Evolutionary conservation across 352 stramenopile species (phyloP).

Genomic region (Pythium brachiatum): DNA sequence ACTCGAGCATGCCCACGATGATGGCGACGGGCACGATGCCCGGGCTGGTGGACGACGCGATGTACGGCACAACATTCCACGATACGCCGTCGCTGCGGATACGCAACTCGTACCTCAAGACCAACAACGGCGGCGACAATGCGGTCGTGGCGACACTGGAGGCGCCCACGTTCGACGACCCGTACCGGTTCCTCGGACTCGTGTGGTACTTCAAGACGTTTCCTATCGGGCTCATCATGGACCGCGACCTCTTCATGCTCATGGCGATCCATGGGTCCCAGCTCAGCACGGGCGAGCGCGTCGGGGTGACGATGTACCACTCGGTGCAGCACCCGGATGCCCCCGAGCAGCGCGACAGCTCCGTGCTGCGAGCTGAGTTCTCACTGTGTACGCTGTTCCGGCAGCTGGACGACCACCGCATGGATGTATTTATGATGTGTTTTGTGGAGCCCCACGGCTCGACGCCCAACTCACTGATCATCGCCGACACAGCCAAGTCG

Average conservation of each 20-base stretch:
- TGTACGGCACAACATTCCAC: constrained; percentile 48
- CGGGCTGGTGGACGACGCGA: constrained; percentile 47
- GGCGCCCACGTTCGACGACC: constrained; percentile 24
- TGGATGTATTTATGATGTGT: constrained; percentile 46
- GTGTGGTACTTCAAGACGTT: constrained; percentile 29
- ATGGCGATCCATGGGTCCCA: neutral
- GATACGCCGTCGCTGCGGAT: constrained; percentile 39
- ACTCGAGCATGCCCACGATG: constrained; percentile 34
- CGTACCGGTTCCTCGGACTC: constrained; percentile 37
- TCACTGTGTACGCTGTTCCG: constrained; percentile 41
- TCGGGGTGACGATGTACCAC: constrained; percentile 50
- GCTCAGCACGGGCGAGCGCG: constrained; percentile 35
- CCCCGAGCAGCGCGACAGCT: constrained; percentile 30
- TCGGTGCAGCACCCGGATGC: constrained; percentile 51
- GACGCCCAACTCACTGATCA: constrained; percentile 33
- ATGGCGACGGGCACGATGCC: constrained; percentile 36
- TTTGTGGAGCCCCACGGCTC: constrained; percentile 38
- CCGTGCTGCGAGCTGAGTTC: constrained; percentile 37
- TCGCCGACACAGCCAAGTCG: constrained; percentile 33
- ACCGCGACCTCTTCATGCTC: constrained; percentile 42
- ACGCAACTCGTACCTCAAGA: constrained; percentile 43
- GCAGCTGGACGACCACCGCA: constrained; percentile 31
- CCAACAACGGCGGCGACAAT: constrained; percentile 30
- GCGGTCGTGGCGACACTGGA: constrained; percentile 33
- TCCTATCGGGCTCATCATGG: constrained; percentile 34